Evolutionary conservation across 2,329 filamentous ascomycete species (phyloP), one percentile per base, ranked within the genome.

Genomic region (Trichoderma asperellum): DNA sequence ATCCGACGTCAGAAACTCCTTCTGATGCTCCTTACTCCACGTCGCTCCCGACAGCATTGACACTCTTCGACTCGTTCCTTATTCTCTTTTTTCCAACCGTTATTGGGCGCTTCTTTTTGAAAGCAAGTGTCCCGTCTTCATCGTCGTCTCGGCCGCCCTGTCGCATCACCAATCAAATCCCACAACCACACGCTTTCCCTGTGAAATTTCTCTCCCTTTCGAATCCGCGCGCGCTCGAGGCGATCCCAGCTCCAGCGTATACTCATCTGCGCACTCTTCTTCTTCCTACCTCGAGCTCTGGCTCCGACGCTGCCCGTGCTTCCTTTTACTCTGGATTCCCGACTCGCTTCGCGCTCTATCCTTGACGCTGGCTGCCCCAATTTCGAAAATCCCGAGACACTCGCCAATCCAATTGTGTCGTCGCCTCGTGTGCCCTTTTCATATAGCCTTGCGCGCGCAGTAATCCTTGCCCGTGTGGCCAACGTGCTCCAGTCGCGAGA

Each of bases 401-500:
- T 43, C 32, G 59, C 55, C 12, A 24, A 60, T 65, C 55, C 8
- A 69, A 69, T 68, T 61, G 53, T 34, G 66, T 34, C 57, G 34
- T 43, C 59, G 49, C 56, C 66, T 69, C 47, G 52, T 60, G 56
- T n/a, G 40, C 18, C 24, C 56, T 12, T 12, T 53, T 57, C 53
- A 43, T 24, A 64, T 56, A 64, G 49, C 72, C 52, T 68, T 68
- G 68, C 68, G 70, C 68, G 70, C 59, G 56, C 62, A 62, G 56
- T 37, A 60, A 66, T 43, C 68, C 71, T 62, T 75, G 77, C 75
- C 76, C 72, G 74, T 75, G 82, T 81, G 84, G 84, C 80, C 81
- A 82, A 84, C 84, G 84, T 83, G 85, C 82, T 85, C 84, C 86
- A 82, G 86, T 87, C 86, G 82, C 78, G 79, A 84, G 86, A 86